Conservation (phyloP, 2,329 filamentous ascomycete genomes). For the Fusarium verrucosum region DNA sequence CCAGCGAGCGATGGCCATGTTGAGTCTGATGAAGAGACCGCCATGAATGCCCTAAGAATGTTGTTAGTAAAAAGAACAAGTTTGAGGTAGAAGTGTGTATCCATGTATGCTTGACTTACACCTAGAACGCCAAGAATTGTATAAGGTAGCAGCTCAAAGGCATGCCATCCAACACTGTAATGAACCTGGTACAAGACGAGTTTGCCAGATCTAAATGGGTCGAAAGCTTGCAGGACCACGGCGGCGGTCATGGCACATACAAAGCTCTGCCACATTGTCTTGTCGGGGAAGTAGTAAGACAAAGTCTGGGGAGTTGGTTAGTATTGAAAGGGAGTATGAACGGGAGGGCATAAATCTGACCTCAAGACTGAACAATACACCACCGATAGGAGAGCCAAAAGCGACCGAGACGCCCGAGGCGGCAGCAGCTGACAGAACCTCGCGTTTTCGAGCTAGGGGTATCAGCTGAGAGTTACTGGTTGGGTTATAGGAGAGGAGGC, state of each 20-base stretch:
- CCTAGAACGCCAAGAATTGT: slow-evolving; percentile 86
- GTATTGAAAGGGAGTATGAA: not conserved
- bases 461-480: not conserved
- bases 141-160: slow-evolving; percentile 92
- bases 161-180: slow-evolving; percentile 91
- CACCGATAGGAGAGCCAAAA: slow-evolving; percentile 92
- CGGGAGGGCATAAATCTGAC: slow-evolving; percentile 50
- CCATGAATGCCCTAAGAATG: slow-evolving; percentile 79
- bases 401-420: slow-evolving; percentile 93
- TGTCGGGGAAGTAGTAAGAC: slow-evolving; percentile 97
- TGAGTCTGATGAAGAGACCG: slow-evolving; percentile 91
- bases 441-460: slow-evolving; percentile 81
- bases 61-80: slow-evolving; percentile 17
- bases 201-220: slow-evolving; percentile 94
- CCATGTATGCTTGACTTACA: slow-evolving; percentile 52
- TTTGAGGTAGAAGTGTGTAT: no score
- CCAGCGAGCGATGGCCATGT: slow-evolving; percentile 87
- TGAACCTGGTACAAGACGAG: slow-evolving; percentile 96
- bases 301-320: slow-evolving; percentile 59
- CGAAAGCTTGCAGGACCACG: slow-evolving; percentile 88
- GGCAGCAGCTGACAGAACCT: slow-evolving; percentile 90
- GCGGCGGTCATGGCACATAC: slow-evolving; percentile 99
- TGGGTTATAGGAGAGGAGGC: not conserved
- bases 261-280: slow-evolving; percentile 99
- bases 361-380: slow-evolving; percentile 95